Evolutionary conservation across 768 basidiomycete species (phyloP).

Genomic region (Calocera viscosa): DNA sequence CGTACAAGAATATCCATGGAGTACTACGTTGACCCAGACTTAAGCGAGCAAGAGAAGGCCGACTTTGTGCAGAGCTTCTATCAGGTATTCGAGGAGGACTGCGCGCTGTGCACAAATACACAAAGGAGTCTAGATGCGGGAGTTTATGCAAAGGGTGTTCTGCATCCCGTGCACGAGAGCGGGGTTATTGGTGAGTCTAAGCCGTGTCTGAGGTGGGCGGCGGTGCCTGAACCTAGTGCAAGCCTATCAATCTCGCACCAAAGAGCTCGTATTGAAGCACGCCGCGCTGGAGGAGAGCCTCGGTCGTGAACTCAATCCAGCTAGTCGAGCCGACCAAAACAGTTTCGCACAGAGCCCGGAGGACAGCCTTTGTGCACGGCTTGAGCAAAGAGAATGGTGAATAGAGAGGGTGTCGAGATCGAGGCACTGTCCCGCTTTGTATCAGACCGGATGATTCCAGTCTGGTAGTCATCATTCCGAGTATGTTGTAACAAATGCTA

Average conservation of each 20-base stretch:
- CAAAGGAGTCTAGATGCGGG: background rate
- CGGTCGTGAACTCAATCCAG: background rate
- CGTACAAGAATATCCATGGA: background rate
- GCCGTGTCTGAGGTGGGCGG: background rate
- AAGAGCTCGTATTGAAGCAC: background rate
- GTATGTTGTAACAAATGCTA: too few relatives aligned
- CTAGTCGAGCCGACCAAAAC: too few relatives aligned
- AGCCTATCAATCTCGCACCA: background rate
- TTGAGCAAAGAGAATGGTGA: background rate
- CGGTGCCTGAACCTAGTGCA: background rate
- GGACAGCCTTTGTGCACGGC: background rate
- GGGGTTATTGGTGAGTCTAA: background rate
- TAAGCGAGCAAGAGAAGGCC: background rate
- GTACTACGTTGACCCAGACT: background rate
- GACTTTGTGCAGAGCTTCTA: slow-evolving; percentile 2
- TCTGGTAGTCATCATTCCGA: background rate
- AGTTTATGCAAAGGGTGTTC: background rate
- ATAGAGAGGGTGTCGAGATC: background rate
- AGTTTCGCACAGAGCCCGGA: too few relatives aligned
- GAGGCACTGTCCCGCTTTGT: background rate
- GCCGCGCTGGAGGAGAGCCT: background rate
- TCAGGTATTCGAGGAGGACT: background rate
- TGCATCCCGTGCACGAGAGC: background rate
- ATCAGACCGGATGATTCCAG: background rate
- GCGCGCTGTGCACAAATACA: background rate